Evolutionary conservation across 2,329 filamentous ascomycete genomes (phyloP).

Genomic region (Aspergillus novofumigatus): DNA sequence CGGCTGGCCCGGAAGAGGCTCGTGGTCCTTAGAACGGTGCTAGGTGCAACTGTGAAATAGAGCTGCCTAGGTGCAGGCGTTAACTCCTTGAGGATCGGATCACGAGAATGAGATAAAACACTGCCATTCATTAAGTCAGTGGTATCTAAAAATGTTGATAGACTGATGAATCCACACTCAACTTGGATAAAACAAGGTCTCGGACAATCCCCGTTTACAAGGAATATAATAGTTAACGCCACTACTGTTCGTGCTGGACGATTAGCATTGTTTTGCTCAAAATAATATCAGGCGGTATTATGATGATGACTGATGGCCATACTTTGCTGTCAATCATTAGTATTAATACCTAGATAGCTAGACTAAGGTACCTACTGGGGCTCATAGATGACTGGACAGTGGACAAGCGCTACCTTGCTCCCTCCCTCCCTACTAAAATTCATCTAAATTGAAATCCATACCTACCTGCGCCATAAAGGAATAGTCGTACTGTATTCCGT

Average conservation of each 20-base stretch:
- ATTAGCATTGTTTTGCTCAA: not conserved
- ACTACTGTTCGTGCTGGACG: not conserved
- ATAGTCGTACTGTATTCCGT: conserved; percentile 1
- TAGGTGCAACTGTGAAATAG: not conserved
- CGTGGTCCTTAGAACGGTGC: conserved; percentile 13
- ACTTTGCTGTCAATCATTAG: not conserved
- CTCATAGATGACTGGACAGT: not conserved
- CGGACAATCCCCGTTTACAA: not conserved
- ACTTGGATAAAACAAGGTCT: not conserved
- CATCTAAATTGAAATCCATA: not conserved
- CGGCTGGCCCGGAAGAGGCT: conserved; percentile 10
- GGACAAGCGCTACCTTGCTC: not conserved
- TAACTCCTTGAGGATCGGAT: not conserved
- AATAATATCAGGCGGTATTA: not conserved
- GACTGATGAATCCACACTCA: not conserved
- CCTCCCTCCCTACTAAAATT: not conserved
- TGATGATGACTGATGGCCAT: not conserved
- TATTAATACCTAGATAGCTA: too few relatives aligned
- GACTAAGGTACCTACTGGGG: too few relatives aligned
- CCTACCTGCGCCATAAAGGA: not conserved
- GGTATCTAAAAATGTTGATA: too few relatives aligned
- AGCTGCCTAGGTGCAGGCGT: not conserved
- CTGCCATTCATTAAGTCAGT: too few relatives aligned
- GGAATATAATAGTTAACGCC: not conserved
- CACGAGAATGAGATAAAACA: too few relatives aligned